Evolutionary conservation across 306 rosid genomes (phyloP).

Genomic region (Glycine latifolia): DNA sequence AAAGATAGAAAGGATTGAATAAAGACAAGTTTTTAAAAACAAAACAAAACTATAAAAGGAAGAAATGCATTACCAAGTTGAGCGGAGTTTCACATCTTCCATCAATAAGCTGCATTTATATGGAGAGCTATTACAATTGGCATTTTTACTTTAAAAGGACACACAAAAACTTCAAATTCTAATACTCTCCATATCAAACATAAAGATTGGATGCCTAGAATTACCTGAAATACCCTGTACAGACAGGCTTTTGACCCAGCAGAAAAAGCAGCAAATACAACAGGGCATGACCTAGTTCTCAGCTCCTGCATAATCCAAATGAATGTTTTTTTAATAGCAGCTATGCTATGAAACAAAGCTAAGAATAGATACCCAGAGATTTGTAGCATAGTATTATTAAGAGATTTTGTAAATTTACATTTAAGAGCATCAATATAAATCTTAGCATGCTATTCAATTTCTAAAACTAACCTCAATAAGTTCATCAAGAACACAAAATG

Average conservation of each 20-base stretch:
- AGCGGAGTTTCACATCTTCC: slow-evolving; percentile 76
- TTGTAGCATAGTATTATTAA: slow-evolving; percentile 3
- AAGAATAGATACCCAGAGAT: slow-evolving; percentile 13
- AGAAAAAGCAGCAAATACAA: slow-evolving; percentile 83
- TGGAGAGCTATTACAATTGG: slow-evolving; percentile 32
- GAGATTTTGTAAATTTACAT: slow-evolving; percentile 25
- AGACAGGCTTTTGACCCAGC: slow-evolving; percentile 92
- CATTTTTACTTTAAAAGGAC: slow-evolving; percentile 37
- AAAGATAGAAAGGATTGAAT: slow-evolving; percentile 16
- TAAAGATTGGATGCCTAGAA: slow-evolving; percentile 24
- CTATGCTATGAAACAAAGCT: background rate
- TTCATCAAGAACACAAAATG: slow-evolving; percentile 80
- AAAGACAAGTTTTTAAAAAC: background rate
- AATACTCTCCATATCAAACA: slow-evolving; percentile 31
- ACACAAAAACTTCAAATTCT: slow-evolving; percentile 30
- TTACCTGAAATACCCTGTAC: slow-evolving; percentile 87
- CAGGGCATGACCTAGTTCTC: slow-evolving; percentile 70
- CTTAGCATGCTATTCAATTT: slow-evolving; percentile 35
- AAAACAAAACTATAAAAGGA: background rate
- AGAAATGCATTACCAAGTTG: slow-evolving; percentile 63
- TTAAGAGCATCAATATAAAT: slow-evolving; percentile 35
- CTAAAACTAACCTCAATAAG: slow-evolving; percentile 79
- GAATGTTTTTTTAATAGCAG: slow-evolving; percentile 34
- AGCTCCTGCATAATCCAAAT: slow-evolving; percentile 74
- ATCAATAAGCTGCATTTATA: slow-evolving; percentile 75